These are phyloP conservation scores for Epipyxis sp. DNA, from an alignment of 108 stramenopile genomes.

Conservation along the genomic window DNA sequence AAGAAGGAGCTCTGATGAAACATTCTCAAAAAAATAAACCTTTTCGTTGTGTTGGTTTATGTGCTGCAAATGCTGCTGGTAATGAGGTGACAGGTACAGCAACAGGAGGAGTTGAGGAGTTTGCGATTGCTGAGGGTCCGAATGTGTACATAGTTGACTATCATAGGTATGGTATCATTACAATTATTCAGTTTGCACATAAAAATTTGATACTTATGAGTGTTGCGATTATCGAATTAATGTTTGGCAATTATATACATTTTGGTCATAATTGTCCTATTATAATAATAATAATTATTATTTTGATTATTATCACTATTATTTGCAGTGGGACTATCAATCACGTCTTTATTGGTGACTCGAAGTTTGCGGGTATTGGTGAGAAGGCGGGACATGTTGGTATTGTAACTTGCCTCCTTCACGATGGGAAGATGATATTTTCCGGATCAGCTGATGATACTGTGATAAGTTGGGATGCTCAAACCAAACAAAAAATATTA, in stretches of 20 bases:
- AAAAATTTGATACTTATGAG: too few species aligned
- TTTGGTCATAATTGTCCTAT: too few species aligned
- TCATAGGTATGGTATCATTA: too few species aligned
- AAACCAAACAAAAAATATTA: conserved; percentile 19
- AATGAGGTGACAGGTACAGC: conserved; percentile 63
- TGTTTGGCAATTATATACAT: too few species aligned
- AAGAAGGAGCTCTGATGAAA: conserved; percentile 26
- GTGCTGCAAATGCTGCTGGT: conserved; percentile 50
- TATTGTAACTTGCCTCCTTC: conserved; percentile 55
- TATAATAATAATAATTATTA: too few species aligned
- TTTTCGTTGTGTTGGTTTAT: conserved; percentile 14
- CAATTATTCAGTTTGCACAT: too few species aligned
- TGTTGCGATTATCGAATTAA: too few species aligned
- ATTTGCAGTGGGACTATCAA: conserved; percentile 54
- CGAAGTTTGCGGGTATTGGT: too few species aligned
- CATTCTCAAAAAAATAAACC: background rate
- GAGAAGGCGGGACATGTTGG: conserved; percentile 53
- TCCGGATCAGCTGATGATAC: conserved; percentile 53
- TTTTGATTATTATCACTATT: too few species aligned
- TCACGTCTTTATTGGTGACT: conserved; percentile 59
- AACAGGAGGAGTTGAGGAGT: conserved; percentile 55
- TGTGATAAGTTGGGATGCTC: conserved; percentile 54
- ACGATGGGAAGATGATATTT: conserved; percentile 56
- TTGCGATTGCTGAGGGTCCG: conserved; percentile 53
- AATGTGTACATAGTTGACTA: conserved; percentile 47